phyloP scores from a whole-genome alignment of 108 stramenopile genomes.

The Pelagomonas calceolata region DNA sequence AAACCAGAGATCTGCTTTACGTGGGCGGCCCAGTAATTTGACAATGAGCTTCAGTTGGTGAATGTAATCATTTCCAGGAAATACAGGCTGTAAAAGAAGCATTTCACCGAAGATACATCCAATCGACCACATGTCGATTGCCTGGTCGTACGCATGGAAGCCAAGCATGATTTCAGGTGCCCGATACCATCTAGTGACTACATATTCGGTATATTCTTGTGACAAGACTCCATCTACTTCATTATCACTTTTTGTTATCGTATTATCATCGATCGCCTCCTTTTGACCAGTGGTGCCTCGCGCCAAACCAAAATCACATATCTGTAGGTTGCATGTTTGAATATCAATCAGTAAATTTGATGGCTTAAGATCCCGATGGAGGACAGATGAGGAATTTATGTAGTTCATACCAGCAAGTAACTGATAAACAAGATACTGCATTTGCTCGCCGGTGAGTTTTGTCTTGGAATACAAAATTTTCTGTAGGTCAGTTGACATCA shows the following conservation, averaged over 20 bases:
- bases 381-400: conserved; percentile 46
- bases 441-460: conserved; percentile 47
- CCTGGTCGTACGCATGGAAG: conserved; percentile 66
- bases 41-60: conserved; percentile 22
- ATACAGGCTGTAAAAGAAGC: conserved; percentile 35
- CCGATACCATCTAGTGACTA: conserved; percentile 96
- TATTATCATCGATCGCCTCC: neutral
- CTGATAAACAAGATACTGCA: conserved; percentile 53
- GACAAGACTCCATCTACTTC: too few relatives aligned
- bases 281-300: conserved; percentile 29
- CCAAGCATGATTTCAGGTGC: conserved; percentile 92
- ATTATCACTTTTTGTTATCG: conserved; percentile 19
- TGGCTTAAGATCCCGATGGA: conserved; percentile 86
- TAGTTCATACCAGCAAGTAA: conserved; percentile 40
- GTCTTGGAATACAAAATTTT: conserved; percentile 50
- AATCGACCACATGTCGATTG: conserved; percentile 89
- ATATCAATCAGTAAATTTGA: conserved; percentile 47
- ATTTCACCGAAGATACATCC: conserved; percentile 82
- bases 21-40: conserved; percentile 13
- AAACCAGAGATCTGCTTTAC: conserved; percentile 19
- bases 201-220: conserved; percentile 70
- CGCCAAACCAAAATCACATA: conserved; percentile 86
- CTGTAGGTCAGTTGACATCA: conserved; percentile 59
- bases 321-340: conserved; percentile 9
- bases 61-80: conserved; percentile 29